phyloP scores from a whole-genome alignment of 2,329 filamentous ascomycete species.

The Ramularia endophylla region DNA sequence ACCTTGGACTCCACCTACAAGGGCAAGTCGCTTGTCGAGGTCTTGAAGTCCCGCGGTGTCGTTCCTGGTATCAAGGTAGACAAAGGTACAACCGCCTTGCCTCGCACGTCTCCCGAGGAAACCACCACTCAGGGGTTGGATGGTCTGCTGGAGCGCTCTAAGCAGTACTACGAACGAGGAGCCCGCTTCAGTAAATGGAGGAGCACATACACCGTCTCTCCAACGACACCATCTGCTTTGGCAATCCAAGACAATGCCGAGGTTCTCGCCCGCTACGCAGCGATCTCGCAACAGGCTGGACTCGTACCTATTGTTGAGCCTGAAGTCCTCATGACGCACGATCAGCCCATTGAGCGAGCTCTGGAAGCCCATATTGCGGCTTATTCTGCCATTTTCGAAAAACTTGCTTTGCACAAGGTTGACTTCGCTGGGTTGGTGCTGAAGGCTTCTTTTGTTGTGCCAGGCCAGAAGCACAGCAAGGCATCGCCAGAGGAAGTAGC shows the following conservation, averaged over 20 bases:
- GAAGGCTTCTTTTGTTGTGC: constrained; percentile 5
- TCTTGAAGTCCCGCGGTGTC: constrained; percentile 1
- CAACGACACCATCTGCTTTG: constrained; percentile 1
- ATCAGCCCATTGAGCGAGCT: constrained; percentile 4
- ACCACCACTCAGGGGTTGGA: background rate
- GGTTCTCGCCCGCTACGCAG: constrained; percentile 6
- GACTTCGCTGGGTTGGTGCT: constrained; percentile 5
- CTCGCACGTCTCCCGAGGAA: constrained; percentile 1
- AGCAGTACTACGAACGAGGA: constrained; percentile 2
- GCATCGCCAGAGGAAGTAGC: constrained; percentile 1
- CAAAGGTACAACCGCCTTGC: constrained; percentile 2
- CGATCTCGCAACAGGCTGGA: constrained; percentile 5
- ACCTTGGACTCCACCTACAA: constrained; percentile 2
- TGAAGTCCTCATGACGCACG: constrained; percentile 6
- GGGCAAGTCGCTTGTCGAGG: constrained; percentile 4
- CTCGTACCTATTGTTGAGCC: constrained; percentile 7
- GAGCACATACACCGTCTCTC: constrained; percentile 3
- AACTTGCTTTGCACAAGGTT: constrained; percentile 4
- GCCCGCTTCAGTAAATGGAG: too few relatives aligned
- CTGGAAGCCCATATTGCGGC: constrained; percentile 7
- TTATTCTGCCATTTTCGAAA: constrained; percentile 6
- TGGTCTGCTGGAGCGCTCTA: constrained; percentile 1
- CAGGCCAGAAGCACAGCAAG: constrained; percentile 1
- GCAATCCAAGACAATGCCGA: constrained; percentile 4
- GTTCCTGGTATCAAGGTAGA: constrained; percentile 3